Conservation (phyloP, 2,329 filamentous ascomycete genomes). For the Colletotrichum liaoningense region DNA sequence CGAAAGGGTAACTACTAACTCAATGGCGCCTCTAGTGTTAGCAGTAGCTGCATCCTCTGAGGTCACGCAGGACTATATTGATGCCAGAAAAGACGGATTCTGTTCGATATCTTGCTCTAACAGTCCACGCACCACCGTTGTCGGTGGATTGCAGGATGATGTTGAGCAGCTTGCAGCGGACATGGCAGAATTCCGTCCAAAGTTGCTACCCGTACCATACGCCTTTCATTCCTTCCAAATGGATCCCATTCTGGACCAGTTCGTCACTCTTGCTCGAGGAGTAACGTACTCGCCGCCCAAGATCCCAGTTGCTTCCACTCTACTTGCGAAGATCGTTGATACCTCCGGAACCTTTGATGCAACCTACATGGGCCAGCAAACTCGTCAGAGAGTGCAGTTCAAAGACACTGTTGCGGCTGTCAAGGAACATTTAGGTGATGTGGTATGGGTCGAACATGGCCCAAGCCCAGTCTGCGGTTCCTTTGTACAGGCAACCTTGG, state of each 20-base stretch:
- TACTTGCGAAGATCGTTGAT: not conserved
- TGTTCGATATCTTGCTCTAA: not conserved
- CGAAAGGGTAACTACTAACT: not conserved
- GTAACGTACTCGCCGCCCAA: constrained; percentile 2
- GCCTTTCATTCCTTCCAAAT: constrained; percentile 52
- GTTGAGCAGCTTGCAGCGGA: constrained; percentile 55
- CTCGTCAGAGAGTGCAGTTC: not conserved
- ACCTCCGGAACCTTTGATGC: not conserved
- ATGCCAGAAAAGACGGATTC: not conserved
- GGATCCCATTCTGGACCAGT: constrained; percentile 56
- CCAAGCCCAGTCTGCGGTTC: constrained; percentile 73
- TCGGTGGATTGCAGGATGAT: not conserved
- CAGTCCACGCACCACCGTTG: constrained; percentile 41
- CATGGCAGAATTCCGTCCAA: constrained; percentile 43
- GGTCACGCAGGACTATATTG: not conserved
- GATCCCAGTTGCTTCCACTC: not conserved
- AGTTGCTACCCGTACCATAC: constrained; percentile 48
- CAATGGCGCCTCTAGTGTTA: not conserved
- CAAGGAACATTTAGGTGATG: constrained; percentile 44
- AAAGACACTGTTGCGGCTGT: constrained; percentile 60
- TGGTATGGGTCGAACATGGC: constrained; percentile 75
- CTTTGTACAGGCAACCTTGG: constrained; percentile 57
- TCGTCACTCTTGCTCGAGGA: constrained; percentile 51
- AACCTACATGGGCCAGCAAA: not conserved
- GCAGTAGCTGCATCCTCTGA: not conserved